Evolutionary conservation across 1,139 yeast genomes (phyloP).

Genomic region (Meyerozyma athensensis): DNA sequence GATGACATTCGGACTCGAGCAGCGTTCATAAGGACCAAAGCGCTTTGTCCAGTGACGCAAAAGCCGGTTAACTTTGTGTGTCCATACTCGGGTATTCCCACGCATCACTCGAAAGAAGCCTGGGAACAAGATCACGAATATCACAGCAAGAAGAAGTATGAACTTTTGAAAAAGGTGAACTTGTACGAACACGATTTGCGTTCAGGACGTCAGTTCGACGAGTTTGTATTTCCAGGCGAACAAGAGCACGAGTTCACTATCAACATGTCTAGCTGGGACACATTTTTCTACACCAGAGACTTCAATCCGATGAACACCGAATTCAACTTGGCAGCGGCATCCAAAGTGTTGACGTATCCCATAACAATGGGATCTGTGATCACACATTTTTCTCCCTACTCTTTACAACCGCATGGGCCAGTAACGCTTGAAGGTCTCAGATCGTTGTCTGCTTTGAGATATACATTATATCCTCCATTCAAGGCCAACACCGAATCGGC

Average conservation of each 20-base stretch:
- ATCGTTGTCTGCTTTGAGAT: constrained; percentile 85
- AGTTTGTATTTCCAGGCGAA: constrained; percentile 83
- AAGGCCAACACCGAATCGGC: constrained; percentile 38
- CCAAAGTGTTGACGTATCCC: constrained; percentile 92
- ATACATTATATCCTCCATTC: constrained; percentile 78
- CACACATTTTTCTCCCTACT: constrained; percentile 83
- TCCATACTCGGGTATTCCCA: constrained; percentile 93
- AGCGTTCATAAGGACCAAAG: constrained; percentile 81
- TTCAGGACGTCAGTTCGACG: constrained; percentile 91
- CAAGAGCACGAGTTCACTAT: constrained; percentile 76
- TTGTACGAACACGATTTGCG: constrained; percentile 92
- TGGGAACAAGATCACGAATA: constrained; percentile 79
- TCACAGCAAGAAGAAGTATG: constrained; percentile 63
- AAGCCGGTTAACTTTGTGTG: constrained; percentile 81
- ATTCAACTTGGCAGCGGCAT: constrained; percentile 90
- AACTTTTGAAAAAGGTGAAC: constrained; percentile 77
- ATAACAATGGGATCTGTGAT: constrained; percentile 79
- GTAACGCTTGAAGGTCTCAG: constrained; percentile 87
- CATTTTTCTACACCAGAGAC: constrained; percentile 87
- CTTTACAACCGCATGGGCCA: constrained; percentile 78
- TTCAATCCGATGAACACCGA: constrained; percentile 96
- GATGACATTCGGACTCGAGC: constrained; percentile 88
- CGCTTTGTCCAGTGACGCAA: constrained; percentile 86
- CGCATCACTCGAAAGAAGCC: constrained; percentile 86
- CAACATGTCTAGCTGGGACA: constrained; percentile 85